Evolutionary conservation across 441 rosid species (phyloP), one percentile per base, ranked within the genome.

Genomic region (Cnidoscolus chayamansa): DNA sequence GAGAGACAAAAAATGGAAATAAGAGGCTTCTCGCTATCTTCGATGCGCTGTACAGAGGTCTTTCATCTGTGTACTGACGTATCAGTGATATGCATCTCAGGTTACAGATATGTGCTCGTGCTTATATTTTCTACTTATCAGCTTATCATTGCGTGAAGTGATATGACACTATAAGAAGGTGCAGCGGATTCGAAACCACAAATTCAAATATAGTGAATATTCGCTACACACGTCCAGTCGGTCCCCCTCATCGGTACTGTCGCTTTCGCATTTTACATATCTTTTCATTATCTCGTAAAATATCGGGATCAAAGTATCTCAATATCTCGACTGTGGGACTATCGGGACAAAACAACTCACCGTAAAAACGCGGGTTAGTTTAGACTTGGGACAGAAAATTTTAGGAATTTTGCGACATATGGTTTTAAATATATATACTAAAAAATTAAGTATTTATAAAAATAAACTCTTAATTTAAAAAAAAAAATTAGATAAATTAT

Each of bases 121-220:
- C 53, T 65, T 75, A 76, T 86, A 61, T 0, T 0, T 1, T 0
- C 0, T 0, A 15, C 1, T 2, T 0, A 0, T 45, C 17, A 0
- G 45, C 47, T 16, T 86, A 85, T 87, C 83, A 19, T 40, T 8
- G 20, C 48, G 70, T 76, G 76, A 25, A 45, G 35, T 71, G 85
- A 84, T 74, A 77, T 45, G 83, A 17, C 7, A 0, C 2, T 3
- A 2, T 25, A 58, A 16, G 72, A 32, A 56, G 54, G 50, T 49
- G 78, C 9, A 17, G 87, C 97, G 98, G 98, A 94, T 85, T 83
- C 87, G 80, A 90, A 91, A 88, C 86, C 81, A 81, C 80, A 73
- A 78, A 90, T 84, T 94, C 85, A 94, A 91, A 90, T 89, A 79
- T 73, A 81, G 90, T 88, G 93, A 87, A 94, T 88, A 89, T 94